Base-by-base conservation (phyloP, 164 flowering plant genomes). In the Amborella trichopoda region DNA sequence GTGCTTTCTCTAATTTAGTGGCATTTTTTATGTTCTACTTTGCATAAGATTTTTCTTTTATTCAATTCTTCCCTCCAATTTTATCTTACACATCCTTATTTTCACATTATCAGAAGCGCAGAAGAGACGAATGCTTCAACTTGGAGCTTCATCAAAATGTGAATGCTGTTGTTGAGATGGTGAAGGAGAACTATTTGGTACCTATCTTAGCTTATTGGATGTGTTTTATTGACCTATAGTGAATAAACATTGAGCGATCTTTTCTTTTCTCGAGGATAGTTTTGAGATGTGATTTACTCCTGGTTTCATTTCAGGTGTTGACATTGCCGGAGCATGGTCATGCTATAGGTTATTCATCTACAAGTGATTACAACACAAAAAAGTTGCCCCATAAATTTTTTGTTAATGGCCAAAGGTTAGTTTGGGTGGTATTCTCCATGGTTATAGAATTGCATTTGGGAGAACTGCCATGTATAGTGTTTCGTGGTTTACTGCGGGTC, bases 131-230 rank as follows among this genome's bases (percentile, higher is more conserved):
- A 34, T 30, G 36, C 23, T 61, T 43, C 46, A 78, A 66, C 10
- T 57, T 83, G 69, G 76, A 73, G 60, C 50, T 78, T 48, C 71
- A 84, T 62, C 82, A 77, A 62, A 70, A 71, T 28, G 83, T 91
- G 23, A 71, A 73, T 71, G 94, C 87, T 26, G 36, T 67, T 54
- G 95, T 91, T 42, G 99, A 91, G 73, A 71, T 82, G 43, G 94
- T 81, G 44, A 84, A 82, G 61, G 94, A 91, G 53, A 74, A 77
- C 50, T 87, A 91, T 64, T 59, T 91, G 95, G 98, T 61, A 75
- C 66, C 80, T 63, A 1, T 40, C 44, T 25, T 2, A 24, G 8
- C 12, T 9, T 50, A 9, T 30, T 30, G 9, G 9, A 9, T 26
- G 4, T 42, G 23, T 13, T 21, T 36, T 48, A 14, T 2, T 33